These are phyloP conservation scores for Jackrogersella multiformis DNA, from an alignment of 495 filamentous ascomycete species.

Conservation along the genomic window DNA sequence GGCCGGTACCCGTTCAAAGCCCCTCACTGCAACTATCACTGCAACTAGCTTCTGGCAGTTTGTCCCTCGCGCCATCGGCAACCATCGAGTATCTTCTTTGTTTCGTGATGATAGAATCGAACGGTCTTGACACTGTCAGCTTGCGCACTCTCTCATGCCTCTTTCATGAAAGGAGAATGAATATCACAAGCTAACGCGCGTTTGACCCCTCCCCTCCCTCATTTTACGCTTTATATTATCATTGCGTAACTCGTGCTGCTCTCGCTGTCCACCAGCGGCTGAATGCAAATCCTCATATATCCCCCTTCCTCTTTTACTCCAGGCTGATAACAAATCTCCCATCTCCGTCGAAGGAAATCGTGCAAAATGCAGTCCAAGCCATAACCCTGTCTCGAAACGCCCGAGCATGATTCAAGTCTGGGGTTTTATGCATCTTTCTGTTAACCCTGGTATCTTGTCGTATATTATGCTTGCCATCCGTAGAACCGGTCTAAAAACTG, in stretches of 20 bases:
- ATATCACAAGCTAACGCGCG: slow-evolving; percentile 18
- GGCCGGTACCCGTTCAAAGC: slow-evolving; percentile 1
- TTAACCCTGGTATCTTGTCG: slow-evolving; percentile 38
- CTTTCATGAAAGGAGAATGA: slow-evolving; percentile 18
- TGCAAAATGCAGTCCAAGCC: slow-evolving; percentile 34
- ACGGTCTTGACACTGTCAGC: slow-evolving; percentile 7
- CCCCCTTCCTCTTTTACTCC: slow-evolving; percentile 31
- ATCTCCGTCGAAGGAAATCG: slow-evolving; percentile 24
- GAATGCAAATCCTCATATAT: slow-evolving; percentile 39
- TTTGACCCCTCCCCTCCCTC: too few relatives aligned
- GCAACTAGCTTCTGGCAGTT: slow-evolving; percentile 7
- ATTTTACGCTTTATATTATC: slow-evolving; percentile 41
- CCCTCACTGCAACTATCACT: neutral
- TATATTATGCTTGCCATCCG: slow-evolving; percentile 35
- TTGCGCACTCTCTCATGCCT: slow-evolving; percentile 18
- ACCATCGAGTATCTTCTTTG: slow-evolving; percentile 2
- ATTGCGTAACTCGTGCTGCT: slow-evolving; percentile 22
- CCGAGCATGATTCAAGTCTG: slow-evolving; percentile 39
- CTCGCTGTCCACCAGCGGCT: slow-evolving; percentile 19
- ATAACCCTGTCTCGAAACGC: slow-evolving; percentile 47
- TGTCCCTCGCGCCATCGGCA: slow-evolving; percentile 7
- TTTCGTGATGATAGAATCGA: slow-evolving; percentile 14
- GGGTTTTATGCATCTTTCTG: slow-evolving; percentile 23
- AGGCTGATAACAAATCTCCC: slow-evolving; percentile 20
- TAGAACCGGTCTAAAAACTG: slow-evolving; percentile 26